These are phyloP conservation scores for Eragrostis curvula DNA, from an alignment of 176 grass and related monocot species.

Conservation along the genomic window DNA sequence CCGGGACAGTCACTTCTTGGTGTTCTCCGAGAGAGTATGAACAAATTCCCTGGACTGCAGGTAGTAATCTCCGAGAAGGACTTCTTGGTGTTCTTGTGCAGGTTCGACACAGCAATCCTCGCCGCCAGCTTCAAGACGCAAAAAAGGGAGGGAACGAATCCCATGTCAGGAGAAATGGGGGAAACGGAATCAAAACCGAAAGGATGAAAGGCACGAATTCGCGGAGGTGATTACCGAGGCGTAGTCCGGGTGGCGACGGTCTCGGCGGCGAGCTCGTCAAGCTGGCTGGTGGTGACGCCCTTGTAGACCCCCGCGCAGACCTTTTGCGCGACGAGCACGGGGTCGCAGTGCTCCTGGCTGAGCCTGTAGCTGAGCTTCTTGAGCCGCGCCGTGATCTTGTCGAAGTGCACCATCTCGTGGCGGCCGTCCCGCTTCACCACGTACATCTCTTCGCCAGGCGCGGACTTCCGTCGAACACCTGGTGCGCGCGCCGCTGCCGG, in stretches of 20 bases:
- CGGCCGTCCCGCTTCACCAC: constrained; percentile 92
- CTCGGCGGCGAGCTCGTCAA: constrained; percentile 96
- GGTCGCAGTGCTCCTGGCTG: too few species aligned
- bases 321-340: too few species aligned
- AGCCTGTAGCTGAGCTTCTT: too few species aligned
- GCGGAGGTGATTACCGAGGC: constrained; percentile 52
- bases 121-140: constrained; percentile 66
- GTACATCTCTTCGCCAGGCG: constrained; percentile 66
- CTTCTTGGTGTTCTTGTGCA: constrained; percentile 97
- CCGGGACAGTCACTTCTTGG: too few species aligned
- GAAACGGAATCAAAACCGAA: neutral
- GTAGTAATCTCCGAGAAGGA: constrained; percentile 94
- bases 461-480: constrained; percentile 62
- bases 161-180: neutral
- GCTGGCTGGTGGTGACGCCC: constrained; percentile 92
- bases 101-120: constrained; percentile 92
- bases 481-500: constrained; percentile 22
- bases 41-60: too few species aligned
- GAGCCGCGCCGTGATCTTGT: constrained; percentile 99
- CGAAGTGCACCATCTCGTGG: constrained; percentile 92
- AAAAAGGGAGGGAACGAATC: neutral
- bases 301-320: too few species aligned
- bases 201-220: neutral
- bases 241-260: constrained; percentile 90
- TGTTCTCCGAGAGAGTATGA: too few species aligned